Percentiles rank a stretch among this genome's conserved stretches.
Evolutionary conservation across 768 basidiomycete species (phyloP).

Genomic region (Termitomyces eurrhizus): DNA sequence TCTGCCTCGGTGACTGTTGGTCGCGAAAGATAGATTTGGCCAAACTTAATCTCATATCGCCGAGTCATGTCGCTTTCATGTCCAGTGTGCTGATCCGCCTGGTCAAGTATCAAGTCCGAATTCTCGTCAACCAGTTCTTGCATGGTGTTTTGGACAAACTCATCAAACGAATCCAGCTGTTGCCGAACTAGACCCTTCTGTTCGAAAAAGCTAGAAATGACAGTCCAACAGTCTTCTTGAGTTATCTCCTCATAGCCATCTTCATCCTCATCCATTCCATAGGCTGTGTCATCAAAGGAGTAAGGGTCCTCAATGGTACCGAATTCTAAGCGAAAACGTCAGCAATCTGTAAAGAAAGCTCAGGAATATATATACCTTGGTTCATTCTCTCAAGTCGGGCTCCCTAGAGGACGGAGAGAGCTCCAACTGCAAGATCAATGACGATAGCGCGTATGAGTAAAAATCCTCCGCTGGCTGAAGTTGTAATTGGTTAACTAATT

Average conservation of each 20-base stretch:
- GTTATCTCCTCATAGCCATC: conserved; percentile 72
- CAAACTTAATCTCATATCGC: conserved; percentile 96
- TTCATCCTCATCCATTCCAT: conserved; percentile 53
- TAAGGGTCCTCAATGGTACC: conserved; percentile 48
- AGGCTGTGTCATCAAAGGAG: conserved; percentile 57
- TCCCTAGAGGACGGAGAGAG: not conserved
- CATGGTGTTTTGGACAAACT: conserved; percentile 99
- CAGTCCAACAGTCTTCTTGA: conserved; percentile 92
- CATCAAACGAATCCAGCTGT: conserved; percentile 97
- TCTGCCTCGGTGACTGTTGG: conserved; percentile 95
- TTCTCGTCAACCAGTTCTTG: conserved; percentile 98
- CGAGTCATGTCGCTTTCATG: conserved; percentile 75
- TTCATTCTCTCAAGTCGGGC: conserved; percentile 30
- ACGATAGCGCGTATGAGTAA: not conserved
- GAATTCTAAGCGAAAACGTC: conserved; percentile 40
- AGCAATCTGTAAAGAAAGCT: conserved; percentile 24
- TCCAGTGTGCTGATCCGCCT: conserved; percentile 94
- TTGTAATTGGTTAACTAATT: conserved; percentile 11
- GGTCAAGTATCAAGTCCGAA: conserved; percentile 91
- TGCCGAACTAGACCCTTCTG: conserved; percentile 97
- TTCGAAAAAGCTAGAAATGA: conserved; percentile 95
- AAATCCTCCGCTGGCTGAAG: not conserved
- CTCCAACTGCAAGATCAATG: not conserved
- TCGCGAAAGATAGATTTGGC: conserved; percentile 94
- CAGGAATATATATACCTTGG: conserved; percentile 43